Percentiles rank a stretch among this genome's conserved stretches.
Evolutionary conservation across 2,329 filamentous ascomycete genomes (phyloP).

Genomic region (Nemania sp.): DNA sequence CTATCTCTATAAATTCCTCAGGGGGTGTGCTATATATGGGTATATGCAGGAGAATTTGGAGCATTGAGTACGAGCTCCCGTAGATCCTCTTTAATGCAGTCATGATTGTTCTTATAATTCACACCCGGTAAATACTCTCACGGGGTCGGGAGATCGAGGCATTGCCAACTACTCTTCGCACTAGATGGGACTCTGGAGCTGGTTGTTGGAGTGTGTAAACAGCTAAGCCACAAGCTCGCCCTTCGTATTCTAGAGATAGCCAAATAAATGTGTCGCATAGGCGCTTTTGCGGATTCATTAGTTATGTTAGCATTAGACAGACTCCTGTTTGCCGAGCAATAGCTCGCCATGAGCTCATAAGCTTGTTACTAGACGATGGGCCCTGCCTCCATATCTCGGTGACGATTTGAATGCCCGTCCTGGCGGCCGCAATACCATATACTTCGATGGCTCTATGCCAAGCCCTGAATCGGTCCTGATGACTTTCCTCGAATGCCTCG

Average conservation of each 20-base stretch:
- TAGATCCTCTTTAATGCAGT: too few species aligned
- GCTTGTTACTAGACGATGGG: background rate
- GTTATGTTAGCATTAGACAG: background rate
- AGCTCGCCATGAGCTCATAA: constrained; percentile 2
- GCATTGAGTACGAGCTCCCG: too few species aligned
- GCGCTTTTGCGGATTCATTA: background rate
- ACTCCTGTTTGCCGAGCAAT: constrained; percentile 1
- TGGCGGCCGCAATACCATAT: background rate
- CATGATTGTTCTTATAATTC: too few species aligned
- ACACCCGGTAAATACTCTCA: too few species aligned
- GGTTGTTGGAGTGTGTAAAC: too few species aligned
- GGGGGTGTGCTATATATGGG: too few species aligned
- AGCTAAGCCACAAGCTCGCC: too few species aligned
- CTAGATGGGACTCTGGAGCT: too few species aligned
- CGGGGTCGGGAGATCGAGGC: too few species aligned
- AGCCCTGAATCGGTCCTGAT: constrained; percentile 16
- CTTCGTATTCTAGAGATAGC: background rate
- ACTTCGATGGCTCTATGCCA: background rate
- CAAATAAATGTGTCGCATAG: background rate
- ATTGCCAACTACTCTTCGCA: too few species aligned
- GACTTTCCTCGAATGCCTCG: constrained; percentile 54
- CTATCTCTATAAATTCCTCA: too few species aligned
- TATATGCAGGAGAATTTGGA: too few species aligned
- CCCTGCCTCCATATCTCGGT: background rate
- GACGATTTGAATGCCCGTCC: background rate